A percentile compares a stretch with the other conserved stretches of the same genome.
These are phyloP conservation scores for Fusarium clavum DNA, from an alignment of 2,329 filamentous ascomycete genomes.

Conservation along the genomic window DNA sequence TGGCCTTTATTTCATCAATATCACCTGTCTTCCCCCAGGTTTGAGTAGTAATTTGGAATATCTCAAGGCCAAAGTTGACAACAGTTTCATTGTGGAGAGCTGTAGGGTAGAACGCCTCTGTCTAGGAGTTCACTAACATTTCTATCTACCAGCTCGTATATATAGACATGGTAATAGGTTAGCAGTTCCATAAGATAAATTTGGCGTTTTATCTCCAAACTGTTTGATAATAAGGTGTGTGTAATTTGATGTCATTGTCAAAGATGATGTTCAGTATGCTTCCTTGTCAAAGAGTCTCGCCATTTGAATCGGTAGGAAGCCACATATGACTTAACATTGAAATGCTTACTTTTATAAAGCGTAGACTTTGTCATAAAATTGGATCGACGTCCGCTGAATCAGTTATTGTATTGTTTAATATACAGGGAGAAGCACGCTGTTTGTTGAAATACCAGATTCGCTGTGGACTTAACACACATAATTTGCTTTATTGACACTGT, in stretches of 20 bases:
- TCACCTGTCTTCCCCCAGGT: background rate
- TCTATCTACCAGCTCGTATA: background rate
- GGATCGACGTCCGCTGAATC: background rate
- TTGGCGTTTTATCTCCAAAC: background rate
- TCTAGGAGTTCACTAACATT: background rate
- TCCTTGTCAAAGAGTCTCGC: background rate
- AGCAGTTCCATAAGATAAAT: background rate
- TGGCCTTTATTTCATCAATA: background rate
- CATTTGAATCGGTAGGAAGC: background rate
- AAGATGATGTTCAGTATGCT: background rate
- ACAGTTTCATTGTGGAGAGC: background rate
- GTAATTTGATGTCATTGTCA: background rate
- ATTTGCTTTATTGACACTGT: slow-evolving; percentile 2
- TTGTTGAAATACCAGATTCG: background rate
- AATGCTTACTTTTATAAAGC: background rate
- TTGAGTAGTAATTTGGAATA: background rate
- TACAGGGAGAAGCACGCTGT: background rate
- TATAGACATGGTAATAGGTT: background rate
- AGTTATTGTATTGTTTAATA: background rate
- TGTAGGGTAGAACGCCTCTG: background rate
- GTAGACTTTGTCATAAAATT: too few species aligned
- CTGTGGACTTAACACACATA: too few species aligned
- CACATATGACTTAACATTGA: background rate
- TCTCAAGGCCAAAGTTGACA: background rate
- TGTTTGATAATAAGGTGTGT: background rate